Base-by-base conservation (phyloP, 139 green algal species). In the Gonium pectorale region DNA sequence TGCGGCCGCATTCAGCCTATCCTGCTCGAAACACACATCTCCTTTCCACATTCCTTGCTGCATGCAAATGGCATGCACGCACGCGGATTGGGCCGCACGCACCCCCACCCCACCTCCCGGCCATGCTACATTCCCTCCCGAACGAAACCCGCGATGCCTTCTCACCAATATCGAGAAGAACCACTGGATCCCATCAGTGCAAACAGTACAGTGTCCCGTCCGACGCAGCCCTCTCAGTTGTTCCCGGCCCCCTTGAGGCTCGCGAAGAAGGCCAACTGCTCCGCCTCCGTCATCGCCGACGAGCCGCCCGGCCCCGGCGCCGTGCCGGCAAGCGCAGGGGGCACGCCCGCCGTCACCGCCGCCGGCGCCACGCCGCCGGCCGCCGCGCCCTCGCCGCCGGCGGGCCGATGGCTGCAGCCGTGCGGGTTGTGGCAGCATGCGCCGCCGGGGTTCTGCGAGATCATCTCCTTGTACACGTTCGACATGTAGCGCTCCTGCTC, bases 261-360 rank as follows among this genome's bases (percentile, higher is more conserved):
- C 0, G 51, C 37, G 41, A 86, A 86, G 67, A 86, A 86, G 5
- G 68, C 80, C 51, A 86, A 41, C 68, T 86, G 80, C 52, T 86
- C 80, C 2, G 59, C 54, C 29, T 79, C 67, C 41, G 80, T 41
- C 80, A 86, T 71, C 13, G 37, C 79, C 5, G 67, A 64, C 13
- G 46, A 15, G 15, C 51, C 60, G 66, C 37, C 37, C 29, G 62
- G 43, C 26, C 56, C 79, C 22, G 24, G 21, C 0, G 78, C 46
- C 37, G 19, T 7, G 31, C 29, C 29, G 35, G 69, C 44, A 13
- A 8, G 29, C 43, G 6, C 33, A 24, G 43, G 17, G 29, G 77
- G 29, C 29, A n/a, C 43, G 2, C 44, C 60, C 43, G 19, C 59
- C 40, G 59, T 3, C 60, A 15, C 29, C 33, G 27, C 40, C 43